Evolutionary conservation across 768 basidiomycete species (phyloP).

Genomic region (Paxillus rubicundulus): DNA sequence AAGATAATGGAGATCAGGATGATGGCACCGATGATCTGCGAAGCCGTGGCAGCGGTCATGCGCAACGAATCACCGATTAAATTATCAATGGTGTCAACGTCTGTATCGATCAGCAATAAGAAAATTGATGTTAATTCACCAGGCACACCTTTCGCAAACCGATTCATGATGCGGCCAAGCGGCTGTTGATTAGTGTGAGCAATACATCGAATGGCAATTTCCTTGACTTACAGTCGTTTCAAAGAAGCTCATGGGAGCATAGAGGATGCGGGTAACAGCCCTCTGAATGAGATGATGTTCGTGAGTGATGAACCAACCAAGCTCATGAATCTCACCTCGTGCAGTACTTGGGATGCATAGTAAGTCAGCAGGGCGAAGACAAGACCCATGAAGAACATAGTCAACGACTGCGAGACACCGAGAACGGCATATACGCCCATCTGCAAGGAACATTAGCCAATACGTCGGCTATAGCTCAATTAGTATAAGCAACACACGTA

Average conservation of each 20-base stretch:
- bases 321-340: conserved; percentile 42
- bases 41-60: conserved; percentile 63
- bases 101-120: conserved; percentile 21
- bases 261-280: conserved; percentile 69
- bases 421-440: conserved; percentile 81
- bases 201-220: neutral
- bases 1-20: conserved; percentile 75
- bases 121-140: neutral
- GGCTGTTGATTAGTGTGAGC: conserved; percentile 42
- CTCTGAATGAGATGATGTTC: conserved; percentile 33
- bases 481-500: conserved; percentile 49
- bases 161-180: conserved; percentile 85
- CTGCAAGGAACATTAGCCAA: conserved; percentile 32
- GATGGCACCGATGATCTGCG: conserved; percentile 68
- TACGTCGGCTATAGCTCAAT: conserved; percentile 27
- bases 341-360: conserved; percentile 70
- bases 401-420: conserved; percentile 67
- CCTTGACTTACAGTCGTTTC: conserved; percentile 64
- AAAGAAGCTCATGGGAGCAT: conserved; percentile 88
- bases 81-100: conserved; percentile 82
- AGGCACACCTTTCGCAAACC: conserved; percentile 71
- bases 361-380: conserved; percentile 67
- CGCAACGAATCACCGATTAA: conserved; percentile 71
- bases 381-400: conserved; percentile 65
- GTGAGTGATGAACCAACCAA: neutral